A percentile compares a stretch with the other conserved stretches of the same genome.
Conservation (phyloP, 2,329 filamentous ascomycete species). For the Chaetoscypha palmicola region DNA sequence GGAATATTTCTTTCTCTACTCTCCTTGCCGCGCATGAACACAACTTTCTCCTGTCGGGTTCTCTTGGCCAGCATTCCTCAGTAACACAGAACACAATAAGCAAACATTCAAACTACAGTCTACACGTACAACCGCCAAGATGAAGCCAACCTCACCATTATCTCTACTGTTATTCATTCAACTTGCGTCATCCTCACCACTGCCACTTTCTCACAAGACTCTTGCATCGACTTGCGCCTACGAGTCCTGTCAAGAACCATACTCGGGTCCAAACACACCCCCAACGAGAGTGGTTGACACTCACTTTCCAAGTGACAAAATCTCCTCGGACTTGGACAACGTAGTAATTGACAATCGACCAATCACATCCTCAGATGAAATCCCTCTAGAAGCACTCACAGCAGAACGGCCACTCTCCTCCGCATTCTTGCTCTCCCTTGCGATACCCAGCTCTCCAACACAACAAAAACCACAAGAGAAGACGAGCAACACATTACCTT, state of each 20-base stretch:
- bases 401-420: conserved; percentile 18
- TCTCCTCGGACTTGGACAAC: conserved; percentile 9
- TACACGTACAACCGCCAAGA: conserved; percentile 5
- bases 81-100: too few species aligned
- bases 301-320: conserved; percentile 24
- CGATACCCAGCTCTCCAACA: conserved; percentile 7
- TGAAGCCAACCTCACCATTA: conserved; percentile 24
- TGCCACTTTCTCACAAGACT: conserved; percentile 7
- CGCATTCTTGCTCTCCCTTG: conserved; percentile 22
- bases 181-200: conserved; percentile 16
- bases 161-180: conserved; percentile 25
- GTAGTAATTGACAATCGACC: conserved; percentile 24
- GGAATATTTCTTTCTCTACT: too few species aligned
- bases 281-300: conserved; percentile 16
- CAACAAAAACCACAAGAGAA: conserved; percentile 6
- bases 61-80: too few species aligned
- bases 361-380: conserved; percentile 17
- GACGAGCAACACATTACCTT: conserved; percentile 4
- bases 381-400: conserved; percentile 21
- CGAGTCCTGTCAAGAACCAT: conserved; percentile 5
- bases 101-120: too few species aligned
- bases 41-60: too few species aligned
- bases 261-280: conserved; percentile 12
- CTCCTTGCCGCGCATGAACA: too few species aligned
- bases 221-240: conserved; percentile 8